These are phyloP conservation scores for Cladophialophora psammophila DNA, from an alignment of 2,329 filamentous ascomycete species.

Conservation along the genomic window DNA sequence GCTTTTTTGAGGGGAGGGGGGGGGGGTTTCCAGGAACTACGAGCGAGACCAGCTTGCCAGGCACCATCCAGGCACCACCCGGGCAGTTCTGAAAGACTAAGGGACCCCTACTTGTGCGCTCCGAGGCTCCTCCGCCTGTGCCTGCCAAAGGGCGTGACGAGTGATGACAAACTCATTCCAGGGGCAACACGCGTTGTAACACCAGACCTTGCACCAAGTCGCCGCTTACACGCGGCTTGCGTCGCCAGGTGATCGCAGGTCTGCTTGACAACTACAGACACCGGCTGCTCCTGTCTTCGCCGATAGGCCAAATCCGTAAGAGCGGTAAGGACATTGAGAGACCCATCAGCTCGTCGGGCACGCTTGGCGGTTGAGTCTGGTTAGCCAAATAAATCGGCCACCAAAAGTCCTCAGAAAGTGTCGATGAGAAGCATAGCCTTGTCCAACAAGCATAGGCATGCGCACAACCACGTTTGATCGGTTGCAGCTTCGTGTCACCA, in stretches of 20 bases:
- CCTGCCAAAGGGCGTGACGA: neutral
- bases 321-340: neutral
- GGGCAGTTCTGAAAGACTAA: neutral
- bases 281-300: neutral
- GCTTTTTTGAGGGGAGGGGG: too few relatives aligned
- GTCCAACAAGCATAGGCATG: neutral
- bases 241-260: neutral
- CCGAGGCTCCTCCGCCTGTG: neutral
- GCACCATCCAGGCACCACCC: neutral
- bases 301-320: neutral
- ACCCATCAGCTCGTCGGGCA: neutral
- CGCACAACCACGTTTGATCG: neutral
- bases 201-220: neutral
- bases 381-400: neutral
- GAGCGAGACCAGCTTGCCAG: neutral
- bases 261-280: neutral
- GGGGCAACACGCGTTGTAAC: neutral
- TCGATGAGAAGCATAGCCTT: neutral
- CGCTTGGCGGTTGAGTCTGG: neutral
- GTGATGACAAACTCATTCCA: constrained; percentile 7
- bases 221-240: neutral
- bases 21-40: neutral
- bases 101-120: too few relatives aligned
- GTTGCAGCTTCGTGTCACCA: constrained; percentile 45
- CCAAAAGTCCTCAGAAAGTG: neutral